Evolutionary conservation across 805 yeast genomes (phyloP).

Genomic region (Ogataea saltuana): DNA sequence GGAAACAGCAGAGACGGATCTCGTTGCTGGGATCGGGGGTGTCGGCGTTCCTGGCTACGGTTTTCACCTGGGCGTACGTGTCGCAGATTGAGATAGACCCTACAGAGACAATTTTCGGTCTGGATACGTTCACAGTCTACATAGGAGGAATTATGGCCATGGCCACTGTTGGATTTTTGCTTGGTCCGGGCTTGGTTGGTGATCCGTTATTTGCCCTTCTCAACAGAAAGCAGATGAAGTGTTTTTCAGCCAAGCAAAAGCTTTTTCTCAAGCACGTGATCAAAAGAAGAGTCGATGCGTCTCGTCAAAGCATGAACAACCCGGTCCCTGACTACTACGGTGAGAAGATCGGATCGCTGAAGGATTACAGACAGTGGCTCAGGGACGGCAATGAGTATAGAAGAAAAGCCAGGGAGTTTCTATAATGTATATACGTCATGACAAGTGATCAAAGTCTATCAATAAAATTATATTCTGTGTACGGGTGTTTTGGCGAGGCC

Average conservation of each 20-base stretch:
- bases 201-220: constrained; percentile 62
- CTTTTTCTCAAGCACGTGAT: constrained; percentile 72
- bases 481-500: not conserved
- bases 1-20: constrained; percentile 72
- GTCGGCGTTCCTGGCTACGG: constrained; percentile 67
- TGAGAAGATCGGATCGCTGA: constrained; percentile 85
- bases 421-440: constrained; percentile 36
- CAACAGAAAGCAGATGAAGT: constrained; percentile 46
- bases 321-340: constrained; percentile 99
- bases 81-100: constrained; percentile 86
- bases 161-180: constrained; percentile 74
- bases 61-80: constrained; percentile 69
- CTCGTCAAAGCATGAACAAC: constrained; percentile 83
- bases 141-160: constrained; percentile 72
- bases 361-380: constrained; percentile 91
- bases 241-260: constrained; percentile 64
- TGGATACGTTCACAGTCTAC: constrained; percentile 83
- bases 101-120: constrained; percentile 83
- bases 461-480: not conserved
- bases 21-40: constrained; percentile 67
- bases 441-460: not conserved
- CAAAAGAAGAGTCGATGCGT: constrained; percentile 86
- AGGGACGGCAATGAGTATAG: constrained; percentile 91
- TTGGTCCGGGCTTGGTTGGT: constrained; percentile 79
- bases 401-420: constrained; percentile 75